Evolutionary conservation across 2,329 filamentous ascomycete genomes (phyloP), one percentile per base, ranked within the genome.

Genomic region (Aspergillus fumigatus): DNA sequence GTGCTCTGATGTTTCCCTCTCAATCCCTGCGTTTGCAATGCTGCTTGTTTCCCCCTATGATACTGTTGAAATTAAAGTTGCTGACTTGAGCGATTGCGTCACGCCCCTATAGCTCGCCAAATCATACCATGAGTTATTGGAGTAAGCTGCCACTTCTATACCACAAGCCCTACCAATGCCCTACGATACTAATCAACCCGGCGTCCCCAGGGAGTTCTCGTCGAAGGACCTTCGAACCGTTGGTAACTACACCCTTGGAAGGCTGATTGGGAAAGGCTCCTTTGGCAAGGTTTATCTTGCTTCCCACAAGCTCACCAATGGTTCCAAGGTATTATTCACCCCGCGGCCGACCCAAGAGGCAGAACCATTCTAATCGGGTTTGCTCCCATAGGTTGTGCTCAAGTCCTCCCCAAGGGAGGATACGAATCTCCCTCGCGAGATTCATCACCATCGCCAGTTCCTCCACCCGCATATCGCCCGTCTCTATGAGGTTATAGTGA

Each of bases 261-360:
- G 87, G 58, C 81, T 99, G 57, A 96, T 99, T 71, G 94, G 94
- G 64, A 99, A 97, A 73, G 94, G 94, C 56, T 97, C 92, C 62
- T 99, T 99, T 76, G 94, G 94, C 68, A 97, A 97, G 77, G 94
- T 99, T 68, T 99, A 99, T 75, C 82, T 99, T 57, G 94, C 93
- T 57, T 86, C 88, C 48, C 94, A 99, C 76, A 97, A 97, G 75
- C 90, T 99, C 74, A 97, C 91, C 69, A 97, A 97, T 86, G 93
- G 92, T 69, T 96, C 92, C 71, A 97, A 97, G 85, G 92, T 93
- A 69, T 43, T 60, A 25, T 26, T 7, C 21, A 17, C 23, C 40
- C 23, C 4, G 26, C 23, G 45, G 23, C 29, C 48, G 25, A 35
- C 32, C 29, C 35, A 49, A 38, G 48, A 52, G 52, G 56, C 35